Percentiles rank a stretch among this genome's conserved stretches.
Evolutionary conservation across 2,329 filamentous ascomycete species (phyloP).

Genomic region (Aspergillus floridensis): DNA sequence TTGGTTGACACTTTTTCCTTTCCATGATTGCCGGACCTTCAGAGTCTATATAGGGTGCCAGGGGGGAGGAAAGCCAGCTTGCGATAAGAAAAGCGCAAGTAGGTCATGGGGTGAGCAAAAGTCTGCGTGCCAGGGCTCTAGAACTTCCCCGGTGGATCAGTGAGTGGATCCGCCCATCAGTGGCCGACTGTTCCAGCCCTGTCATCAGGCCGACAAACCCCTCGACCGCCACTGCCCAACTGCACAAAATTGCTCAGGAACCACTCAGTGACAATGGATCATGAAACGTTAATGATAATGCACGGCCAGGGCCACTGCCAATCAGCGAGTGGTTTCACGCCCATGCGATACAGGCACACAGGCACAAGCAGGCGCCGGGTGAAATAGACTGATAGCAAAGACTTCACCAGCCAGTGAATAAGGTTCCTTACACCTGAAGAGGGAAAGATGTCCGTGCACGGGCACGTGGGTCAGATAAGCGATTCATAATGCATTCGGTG

Average conservation of each 20-base stretch:
- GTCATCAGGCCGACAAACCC: conserved; percentile 3
- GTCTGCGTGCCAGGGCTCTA: conserved; percentile 1
- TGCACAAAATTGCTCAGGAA: not conserved
- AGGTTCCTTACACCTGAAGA: not conserved
- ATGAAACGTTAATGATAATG: not conserved
- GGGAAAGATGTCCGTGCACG: not conserved
- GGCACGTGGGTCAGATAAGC: conserved; percentile 7
- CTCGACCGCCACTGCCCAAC: conserved; percentile 2
- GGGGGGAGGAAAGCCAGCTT: not conserved
- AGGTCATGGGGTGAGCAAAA: conserved; percentile 6
- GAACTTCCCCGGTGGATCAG: not conserved
- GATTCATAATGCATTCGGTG: not conserved
- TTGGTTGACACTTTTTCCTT: not conserved
- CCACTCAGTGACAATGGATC: not conserved
- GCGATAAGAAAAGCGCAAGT: not conserved
- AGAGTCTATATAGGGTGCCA: not conserved
- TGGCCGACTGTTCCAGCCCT: conserved; percentile 7
- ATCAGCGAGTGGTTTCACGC: not conserved
- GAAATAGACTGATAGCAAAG: not conserved
- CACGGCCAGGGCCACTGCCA: not conserved
- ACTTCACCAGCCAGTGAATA: not conserved
- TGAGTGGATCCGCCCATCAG: not conserved
- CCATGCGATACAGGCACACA: not conserved
- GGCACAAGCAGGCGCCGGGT: not conserved
- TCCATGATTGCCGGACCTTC: not conserved